Conservation (phyloP, 495 filamentous ascomycete genomes). For the Hypoxylon fuscum region DNA sequence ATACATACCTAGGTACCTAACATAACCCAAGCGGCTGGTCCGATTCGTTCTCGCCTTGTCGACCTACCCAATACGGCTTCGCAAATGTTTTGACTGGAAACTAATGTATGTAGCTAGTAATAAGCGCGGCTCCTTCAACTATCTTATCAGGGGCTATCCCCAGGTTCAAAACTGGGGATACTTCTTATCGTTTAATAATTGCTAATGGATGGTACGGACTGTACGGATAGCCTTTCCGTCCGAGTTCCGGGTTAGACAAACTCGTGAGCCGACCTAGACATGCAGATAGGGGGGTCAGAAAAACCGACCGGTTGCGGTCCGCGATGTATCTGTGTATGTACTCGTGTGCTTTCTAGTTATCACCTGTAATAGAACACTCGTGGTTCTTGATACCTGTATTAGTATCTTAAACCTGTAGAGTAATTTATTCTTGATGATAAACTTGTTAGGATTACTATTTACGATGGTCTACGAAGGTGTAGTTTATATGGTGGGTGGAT, state of each 20-base stretch:
- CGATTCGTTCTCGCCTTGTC: not conserved
- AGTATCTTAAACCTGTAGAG: too few relatives aligned
- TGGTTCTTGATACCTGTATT: too few relatives aligned
- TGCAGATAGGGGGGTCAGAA: constrained; percentile 15
- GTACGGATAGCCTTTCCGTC: not conserved
- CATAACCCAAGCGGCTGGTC: not conserved
- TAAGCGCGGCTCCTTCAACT: not conserved
- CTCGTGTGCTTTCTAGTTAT: too few relatives aligned
- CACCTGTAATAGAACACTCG: too few relatives aligned
- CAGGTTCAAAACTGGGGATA: not conserved
- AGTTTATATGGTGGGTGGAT: too few relatives aligned
- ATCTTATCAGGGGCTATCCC: too few relatives aligned
- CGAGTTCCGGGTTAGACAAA: not conserved
- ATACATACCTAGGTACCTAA: constrained; percentile 4
- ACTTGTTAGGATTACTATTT: too few relatives aligned
- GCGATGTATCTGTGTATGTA: constrained; percentile 2
- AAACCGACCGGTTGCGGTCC: constrained; percentile 19
- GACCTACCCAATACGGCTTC: not conserved
- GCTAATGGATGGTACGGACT: not conserved
- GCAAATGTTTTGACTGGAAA: not conserved
- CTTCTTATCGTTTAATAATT: not conserved
- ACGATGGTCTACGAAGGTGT: too few relatives aligned
- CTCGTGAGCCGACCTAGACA: constrained; percentile 1
- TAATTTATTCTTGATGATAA: too few relatives aligned
- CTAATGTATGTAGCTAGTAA: not conserved